Base-by-base conservation (phyloP, 1,284 basidiomycete genomes). In the Trichosporon inkin region DNA sequence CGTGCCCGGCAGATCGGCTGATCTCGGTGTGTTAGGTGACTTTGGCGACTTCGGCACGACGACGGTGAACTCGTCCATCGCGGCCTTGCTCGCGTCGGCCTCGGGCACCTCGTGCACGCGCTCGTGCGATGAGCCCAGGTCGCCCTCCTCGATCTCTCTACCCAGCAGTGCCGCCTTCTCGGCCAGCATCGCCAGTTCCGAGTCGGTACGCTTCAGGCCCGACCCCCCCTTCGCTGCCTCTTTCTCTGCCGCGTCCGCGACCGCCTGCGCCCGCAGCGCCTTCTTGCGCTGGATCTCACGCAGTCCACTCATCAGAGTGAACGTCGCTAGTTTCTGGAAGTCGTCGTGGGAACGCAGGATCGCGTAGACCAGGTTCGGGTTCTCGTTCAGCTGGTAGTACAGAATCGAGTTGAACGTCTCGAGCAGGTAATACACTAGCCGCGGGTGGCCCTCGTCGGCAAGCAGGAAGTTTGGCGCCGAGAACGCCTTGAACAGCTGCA, bases 371-470 rank as follows among this genome's bases (percentile, higher is more conserved):
- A 98, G 77, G 68, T 95, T 89, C 0, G 93, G 87, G 75, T 97
- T 98, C 37, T 89, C 86, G 63, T 71, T 72, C 28, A 77, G 66
- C 53, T 88, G 84, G 66, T 89, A 81, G 40, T 86, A 77, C 57
- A 97, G 82, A 56, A 96, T 81, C 6, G 86, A 84, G 75, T 93
- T 96, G 81, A 97, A 91, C 5, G 88, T 85, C 74, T 98, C 94
- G 44, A 98, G 69, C 17, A 76, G 73, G 57, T 38, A 55, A 78
- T 90, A 97, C 32, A 96, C 81, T 22, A 97, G 79, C 54, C 94
- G 81, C 2, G 95, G 95, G 74, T 98, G 90, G 6, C 92, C 90
- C 77, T 97, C 93, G 66, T 97, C 93, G 0, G 90, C 87, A 28
- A 99, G 80, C 38, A 99, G 80, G 77, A 97, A 98, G 7, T 85